Base-by-base conservation (phyloP, 106 monocot species). In the Dendrobium huoshanense region DNA sequence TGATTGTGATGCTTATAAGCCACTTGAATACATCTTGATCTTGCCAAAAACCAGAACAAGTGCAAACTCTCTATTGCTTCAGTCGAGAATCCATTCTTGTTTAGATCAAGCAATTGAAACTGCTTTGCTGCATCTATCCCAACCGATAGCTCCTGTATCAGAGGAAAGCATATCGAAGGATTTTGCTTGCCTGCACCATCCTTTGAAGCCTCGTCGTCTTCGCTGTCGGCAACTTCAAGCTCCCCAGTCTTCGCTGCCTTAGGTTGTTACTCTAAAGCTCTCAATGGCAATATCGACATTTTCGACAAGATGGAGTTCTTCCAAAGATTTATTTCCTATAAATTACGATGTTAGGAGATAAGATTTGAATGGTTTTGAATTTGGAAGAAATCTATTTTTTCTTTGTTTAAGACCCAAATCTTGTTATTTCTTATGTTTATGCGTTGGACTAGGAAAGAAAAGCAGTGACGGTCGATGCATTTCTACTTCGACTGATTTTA, bases 301-400 rank as follows among this genome's bases (percentile, higher is more conserved):
- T 33, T 86, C 88, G 8, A 91, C 87, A 55, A 97, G 22, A 84
- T 83, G 77, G 33, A 97, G 90, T 75, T 97, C 97, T 83, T 97
- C 94, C 75, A 97, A 58, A 56, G 85, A 84, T 51, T 84, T 80
- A 77, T 94, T 97, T 20, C 79, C 97, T 97, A 89, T 15, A 79
- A 56, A 31, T 45, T 11, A 55, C 5, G 0, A 31, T 9, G 20
- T 70, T 37, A 70, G 33, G 37, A 70, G 22, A n/a, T 15, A 0
- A 22, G 16, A 15, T 13, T 31, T 70, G 22, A 70, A 22, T 70
- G 33, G 2, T 33, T 2, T 33, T 33, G 33, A 33, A 33, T 29
- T 70, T 1, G 70, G 7, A 70, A 11, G 15, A 70, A 33, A 64
- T 24, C 15, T 29, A 2, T 5, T 37, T 70, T 70, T 70, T 29